phyloP scores from a whole-genome alignment of 306 rosid species.

The Parietaria judaica region DNA sequence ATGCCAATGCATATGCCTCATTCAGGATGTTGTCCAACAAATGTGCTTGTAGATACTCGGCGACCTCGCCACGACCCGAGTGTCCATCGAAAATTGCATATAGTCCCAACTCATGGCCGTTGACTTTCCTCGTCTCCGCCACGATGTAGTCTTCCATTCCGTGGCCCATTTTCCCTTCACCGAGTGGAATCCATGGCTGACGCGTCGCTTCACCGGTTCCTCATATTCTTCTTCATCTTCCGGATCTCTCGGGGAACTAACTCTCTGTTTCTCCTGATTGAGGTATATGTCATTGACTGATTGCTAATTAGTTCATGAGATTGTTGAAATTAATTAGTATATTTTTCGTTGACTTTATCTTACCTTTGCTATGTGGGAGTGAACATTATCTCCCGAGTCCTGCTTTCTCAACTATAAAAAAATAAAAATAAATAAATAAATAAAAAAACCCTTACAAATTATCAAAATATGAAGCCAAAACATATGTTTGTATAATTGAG shows the following conservation, averaged over 20 bases:
- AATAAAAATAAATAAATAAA: not conserved
- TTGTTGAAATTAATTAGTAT: too few relatives aligned
- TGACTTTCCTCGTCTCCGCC: conserved; percentile 33
- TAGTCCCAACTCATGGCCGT: conserved; percentile 38
- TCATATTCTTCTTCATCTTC: conserved; percentile 16
- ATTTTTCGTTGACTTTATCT: too few relatives aligned
- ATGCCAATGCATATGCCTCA: conserved; percentile 21
- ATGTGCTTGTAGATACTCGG: conserved; percentile 49
- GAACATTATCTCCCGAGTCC: not conserved
- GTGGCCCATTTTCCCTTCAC: conserved; percentile 40
- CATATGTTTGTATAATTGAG: too few relatives aligned
- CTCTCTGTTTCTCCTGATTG: not conserved
- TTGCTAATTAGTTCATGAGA: too few relatives aligned
- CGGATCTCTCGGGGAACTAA: not conserved
- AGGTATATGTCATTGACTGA: too few relatives aligned
- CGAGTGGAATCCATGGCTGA: conserved; percentile 45
- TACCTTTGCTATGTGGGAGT: conserved; percentile 3
- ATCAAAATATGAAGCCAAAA: too few relatives aligned
- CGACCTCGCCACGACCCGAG: conserved; percentile 43
- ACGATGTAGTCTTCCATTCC: conserved; percentile 58
- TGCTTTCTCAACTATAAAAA: not conserved
- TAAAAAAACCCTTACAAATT: too few relatives aligned
- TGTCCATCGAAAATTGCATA: conserved; percentile 66
- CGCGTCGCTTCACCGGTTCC: conserved; percentile 8
- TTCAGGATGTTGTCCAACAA: conserved; percentile 41